A percentile compares a stretch with the other conserved stretches of the same genome.
Evolutionary conservation across 176 grass and related monocot genomes (phyloP).

Genomic region (Paspalum vaginatum): DNA sequence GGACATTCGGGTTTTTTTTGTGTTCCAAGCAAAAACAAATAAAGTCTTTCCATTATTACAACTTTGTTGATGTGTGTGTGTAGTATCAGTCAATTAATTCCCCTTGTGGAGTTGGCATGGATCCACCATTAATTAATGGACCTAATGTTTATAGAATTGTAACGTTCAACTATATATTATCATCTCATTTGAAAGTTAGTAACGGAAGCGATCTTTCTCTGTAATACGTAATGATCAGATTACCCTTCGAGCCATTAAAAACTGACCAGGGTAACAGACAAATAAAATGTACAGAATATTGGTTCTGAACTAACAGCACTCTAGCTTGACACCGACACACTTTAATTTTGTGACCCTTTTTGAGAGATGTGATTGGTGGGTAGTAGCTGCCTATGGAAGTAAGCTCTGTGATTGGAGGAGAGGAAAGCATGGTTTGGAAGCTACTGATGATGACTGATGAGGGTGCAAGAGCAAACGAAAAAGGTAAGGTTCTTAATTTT

Average conservation of each 20-base stretch:
- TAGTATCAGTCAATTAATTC: too few relatives aligned
- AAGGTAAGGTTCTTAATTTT: slow-evolving; percentile 9
- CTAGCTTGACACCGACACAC: slow-evolving; percentile 5
- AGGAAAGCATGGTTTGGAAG: background rate
- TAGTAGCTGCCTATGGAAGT: slow-evolving; percentile 31
- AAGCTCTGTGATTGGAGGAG: slow-evolving; percentile 36
- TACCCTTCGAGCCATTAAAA: background rate
- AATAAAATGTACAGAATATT: background rate
- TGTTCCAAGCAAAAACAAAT: too few relatives aligned
- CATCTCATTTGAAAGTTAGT: background rate
- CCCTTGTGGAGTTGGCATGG: too few relatives aligned
- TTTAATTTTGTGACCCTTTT: background rate
- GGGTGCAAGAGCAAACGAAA: background rate
- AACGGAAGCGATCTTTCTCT: background rate
- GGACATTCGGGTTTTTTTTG: too few relatives aligned
- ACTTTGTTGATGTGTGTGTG: too few relatives aligned
- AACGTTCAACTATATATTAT: too few relatives aligned
- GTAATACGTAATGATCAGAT: background rate
- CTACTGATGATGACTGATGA: background rate
- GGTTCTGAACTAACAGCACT: slow-evolving; percentile 5
- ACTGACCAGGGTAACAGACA: background rate
- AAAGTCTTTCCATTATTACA: too few relatives aligned
- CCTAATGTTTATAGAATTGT: too few relatives aligned
- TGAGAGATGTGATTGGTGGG: slow-evolving; percentile 3
- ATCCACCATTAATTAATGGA: too few relatives aligned